Evolutionary conservation across 140 eudicot species (phyloP).

Genomic region (Stevia rebaudiana): DNA sequence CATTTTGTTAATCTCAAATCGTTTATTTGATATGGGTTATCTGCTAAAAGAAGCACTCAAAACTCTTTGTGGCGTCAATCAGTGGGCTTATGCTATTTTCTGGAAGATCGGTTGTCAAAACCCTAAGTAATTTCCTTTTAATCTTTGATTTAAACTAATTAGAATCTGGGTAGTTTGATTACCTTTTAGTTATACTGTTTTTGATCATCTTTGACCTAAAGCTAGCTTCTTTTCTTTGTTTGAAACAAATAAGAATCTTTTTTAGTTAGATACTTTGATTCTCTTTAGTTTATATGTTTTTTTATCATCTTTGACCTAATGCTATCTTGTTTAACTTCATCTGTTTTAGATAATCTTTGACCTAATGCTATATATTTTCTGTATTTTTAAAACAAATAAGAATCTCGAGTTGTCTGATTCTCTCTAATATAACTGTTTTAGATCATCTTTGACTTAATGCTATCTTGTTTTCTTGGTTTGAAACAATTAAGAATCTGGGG

Average conservation of each 20-base stretch:
- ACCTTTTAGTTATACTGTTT: too few relatives aligned
- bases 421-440: neutral
- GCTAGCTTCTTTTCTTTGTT: too few relatives aligned
- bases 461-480: neutral
- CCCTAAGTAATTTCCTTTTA: conserved; percentile 58
- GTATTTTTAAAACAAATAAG: neutral
- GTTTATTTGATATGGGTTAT: conserved; percentile 51
- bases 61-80: conserved; percentile 83
- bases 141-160: neutral
- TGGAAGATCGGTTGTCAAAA: conserved; percentile 96
- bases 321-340: neutral
- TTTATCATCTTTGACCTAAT: too few relatives aligned
- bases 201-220: too few relatives aligned
- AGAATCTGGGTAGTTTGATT: too few relatives aligned
- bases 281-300: too few relatives aligned
- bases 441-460: neutral
- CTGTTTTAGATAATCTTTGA: neutral
- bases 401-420: neutral
- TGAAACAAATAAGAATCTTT: conserved; percentile 1
- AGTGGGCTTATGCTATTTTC: conserved; percentile 95
- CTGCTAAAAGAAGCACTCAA: conserved; percentile 80
- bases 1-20: neutral
- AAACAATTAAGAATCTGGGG: neutral
- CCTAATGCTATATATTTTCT: too few relatives aligned
- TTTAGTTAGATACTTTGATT: too few relatives aligned